Evolutionary conservation across 208 protist genomes (phyloP).

Genomic region (Wallacemonas sp.): DNA sequence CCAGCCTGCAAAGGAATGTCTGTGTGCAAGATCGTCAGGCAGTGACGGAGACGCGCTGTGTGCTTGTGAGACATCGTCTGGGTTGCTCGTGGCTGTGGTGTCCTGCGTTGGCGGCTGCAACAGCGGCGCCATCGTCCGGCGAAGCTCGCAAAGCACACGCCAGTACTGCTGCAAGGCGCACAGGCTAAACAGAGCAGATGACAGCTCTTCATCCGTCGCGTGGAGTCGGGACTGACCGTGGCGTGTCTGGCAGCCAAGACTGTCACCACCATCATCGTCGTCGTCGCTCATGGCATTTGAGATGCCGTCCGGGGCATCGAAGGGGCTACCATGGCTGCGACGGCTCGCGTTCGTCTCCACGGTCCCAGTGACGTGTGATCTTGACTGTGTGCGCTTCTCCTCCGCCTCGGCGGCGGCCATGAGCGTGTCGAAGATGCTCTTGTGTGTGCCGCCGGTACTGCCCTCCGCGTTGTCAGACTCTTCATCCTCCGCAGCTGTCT

Average conservation of each 20-base stretch:
- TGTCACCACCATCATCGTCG: background rate
- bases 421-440: constrained; percentile 19
- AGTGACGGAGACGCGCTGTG: background rate
- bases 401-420: background rate
- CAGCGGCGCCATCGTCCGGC: constrained; percentile 7
- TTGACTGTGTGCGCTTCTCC: background rate
- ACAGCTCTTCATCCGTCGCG: background rate
- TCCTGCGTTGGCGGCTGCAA: constrained; percentile 13
- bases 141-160: constrained; percentile 12
- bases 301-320: too few relatives aligned
- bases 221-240: background rate
- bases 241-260: background rate
- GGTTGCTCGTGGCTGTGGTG: too few relatives aligned
- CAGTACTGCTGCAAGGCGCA: constrained; percentile 3
- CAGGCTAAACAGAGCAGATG: constrained; percentile 11
- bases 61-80: background rate
- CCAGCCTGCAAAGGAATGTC: constrained; percentile 7
- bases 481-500: background rate
- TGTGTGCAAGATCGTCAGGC: constrained; percentile 4
- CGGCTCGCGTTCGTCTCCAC: too few relatives aligned
- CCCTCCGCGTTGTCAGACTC: background rate
- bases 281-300: background rate
- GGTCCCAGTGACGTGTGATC: background rate
- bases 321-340: too few relatives aligned
- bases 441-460: background rate